Evolutionary conservation across 352 stramenopile species (phyloP).

Genomic region (Albugo candida): DNA sequence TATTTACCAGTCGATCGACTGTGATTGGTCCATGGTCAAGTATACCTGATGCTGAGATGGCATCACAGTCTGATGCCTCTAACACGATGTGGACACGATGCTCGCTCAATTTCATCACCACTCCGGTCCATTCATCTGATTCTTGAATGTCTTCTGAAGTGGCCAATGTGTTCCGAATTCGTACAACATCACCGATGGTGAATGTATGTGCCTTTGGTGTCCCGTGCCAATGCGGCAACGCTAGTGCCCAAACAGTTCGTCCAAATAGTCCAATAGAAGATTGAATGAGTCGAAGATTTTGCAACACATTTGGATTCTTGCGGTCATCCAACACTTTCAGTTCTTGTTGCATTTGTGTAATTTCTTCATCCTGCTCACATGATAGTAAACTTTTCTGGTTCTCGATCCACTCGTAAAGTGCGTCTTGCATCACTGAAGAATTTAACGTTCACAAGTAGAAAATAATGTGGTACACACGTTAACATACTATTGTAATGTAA

Average conservation of each 20-base stretch:
- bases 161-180: slow-evolving; percentile 19
- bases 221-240: slow-evolving; percentile 18
- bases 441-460: too few species aligned
- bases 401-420: slow-evolving; percentile 36
- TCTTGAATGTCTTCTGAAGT: slow-evolving; percentile 9
- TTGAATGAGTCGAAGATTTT: slow-evolving; percentile 18
- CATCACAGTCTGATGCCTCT: slow-evolving; percentile 31
- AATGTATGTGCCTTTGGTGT: slow-evolving; percentile 58
- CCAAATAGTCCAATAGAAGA: slow-evolving; percentile 49
- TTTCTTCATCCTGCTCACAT: slow-evolving; percentile 45
- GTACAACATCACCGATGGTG: slow-evolving; percentile 66
- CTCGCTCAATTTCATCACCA: slow-evolving; percentile 47
- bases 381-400: slow-evolving; percentile 23
- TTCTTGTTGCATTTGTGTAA: slow-evolving; percentile 27
- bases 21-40: slow-evolving; percentile 13
- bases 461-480: too few species aligned
- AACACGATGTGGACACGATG: slow-evolving; percentile 33
- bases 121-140: slow-evolving; percentile 20
- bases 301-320: slow-evolving; percentile 52
- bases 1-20: slow-evolving; percentile 72
- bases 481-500: too few species aligned
- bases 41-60: slow-evolving; percentile 15
- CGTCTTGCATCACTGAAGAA: neutral
- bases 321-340: slow-evolving; percentile 25
- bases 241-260: slow-evolving; percentile 31